These are phyloP conservation scores for Magnusiomyces suaveolens DNA, from an alignment of 1,139 yeast genomes.

Conservation along the genomic window DNA sequence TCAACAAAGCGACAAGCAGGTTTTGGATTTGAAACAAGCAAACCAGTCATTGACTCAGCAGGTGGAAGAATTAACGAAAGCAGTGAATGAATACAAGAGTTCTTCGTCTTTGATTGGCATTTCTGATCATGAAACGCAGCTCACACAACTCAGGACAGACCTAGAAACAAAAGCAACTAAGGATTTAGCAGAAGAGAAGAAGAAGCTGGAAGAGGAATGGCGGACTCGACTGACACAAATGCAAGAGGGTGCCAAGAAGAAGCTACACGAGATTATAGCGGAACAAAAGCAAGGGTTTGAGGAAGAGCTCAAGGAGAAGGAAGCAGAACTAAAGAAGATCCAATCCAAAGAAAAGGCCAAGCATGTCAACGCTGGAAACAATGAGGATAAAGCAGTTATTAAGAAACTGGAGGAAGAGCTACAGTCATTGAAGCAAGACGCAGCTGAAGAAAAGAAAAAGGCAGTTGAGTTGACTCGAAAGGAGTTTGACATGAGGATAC, in stretches of 20 bases:
- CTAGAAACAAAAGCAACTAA: no score
- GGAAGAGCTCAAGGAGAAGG: conserved; percentile 11
- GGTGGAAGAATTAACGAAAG: no score
- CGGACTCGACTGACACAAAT: no score
- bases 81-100: no score
- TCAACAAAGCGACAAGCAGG: neutral
- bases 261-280: neutral
- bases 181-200: no score
- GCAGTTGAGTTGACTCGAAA: conserved; percentile 19
- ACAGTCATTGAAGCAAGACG: conserved; percentile 10
- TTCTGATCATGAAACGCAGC: no score
- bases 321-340: conserved; percentile 4
- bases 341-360: neutral
- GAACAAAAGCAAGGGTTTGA: neutral
- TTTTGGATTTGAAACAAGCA: no score
- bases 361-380: neutral
- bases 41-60: no score
- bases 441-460: conserved; percentile 19
- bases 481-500: conserved; percentile 30
- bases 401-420: conserved; percentile 13
- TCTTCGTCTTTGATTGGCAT: no score
- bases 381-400: conserved; percentile 3
- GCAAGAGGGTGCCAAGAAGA: neutral
- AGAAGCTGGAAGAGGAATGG: no score
- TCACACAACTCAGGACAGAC: no score